Conservation (phyloP, 2,329 filamentous ascomycete genomes). For the Herpotrichia juniperi region DNA sequence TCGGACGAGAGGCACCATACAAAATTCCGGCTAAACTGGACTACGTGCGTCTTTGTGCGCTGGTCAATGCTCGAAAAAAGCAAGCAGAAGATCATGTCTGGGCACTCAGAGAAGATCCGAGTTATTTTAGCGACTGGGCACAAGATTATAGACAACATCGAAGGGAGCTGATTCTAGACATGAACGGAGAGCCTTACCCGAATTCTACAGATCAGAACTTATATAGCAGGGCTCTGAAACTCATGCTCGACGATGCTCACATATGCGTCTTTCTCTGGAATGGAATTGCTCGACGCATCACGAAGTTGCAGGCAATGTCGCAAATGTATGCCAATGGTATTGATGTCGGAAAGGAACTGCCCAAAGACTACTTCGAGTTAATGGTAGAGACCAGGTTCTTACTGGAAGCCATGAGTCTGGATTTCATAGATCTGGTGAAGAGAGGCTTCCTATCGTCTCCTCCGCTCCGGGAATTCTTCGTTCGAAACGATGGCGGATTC, state of each 20-base stretch:
- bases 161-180: constrained; percentile 52
- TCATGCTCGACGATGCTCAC: neutral
- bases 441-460: constrained; percentile 9
- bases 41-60: constrained; percentile 49
- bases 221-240: neutral
- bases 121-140: constrained; percentile 57
- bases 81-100: constrained; percentile 61
- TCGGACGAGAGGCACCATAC: constrained; percentile 57
- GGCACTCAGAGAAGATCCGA: constrained; percentile 62
- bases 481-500: neutral
- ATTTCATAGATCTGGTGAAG: neutral
- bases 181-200: constrained; percentile 19
- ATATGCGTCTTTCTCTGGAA: neutral
- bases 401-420: neutral
- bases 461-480: neutral
- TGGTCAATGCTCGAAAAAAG: constrained; percentile 51
- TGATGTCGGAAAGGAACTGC: constrained; percentile 1
- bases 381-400: constrained; percentile 1
- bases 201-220: constrained; percentile 28
- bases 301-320: neutral
- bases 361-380: neutral
- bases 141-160: constrained; percentile 55
- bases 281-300: constrained; percentile 31
- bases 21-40: constrained; percentile 55
- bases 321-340: neutral